A percentile compares a stretch with the other conserved stretches of the same genome.
Evolutionary conservation across 805 yeast genomes (phyloP).

Genomic region (Saturnispora besseyi): DNA sequence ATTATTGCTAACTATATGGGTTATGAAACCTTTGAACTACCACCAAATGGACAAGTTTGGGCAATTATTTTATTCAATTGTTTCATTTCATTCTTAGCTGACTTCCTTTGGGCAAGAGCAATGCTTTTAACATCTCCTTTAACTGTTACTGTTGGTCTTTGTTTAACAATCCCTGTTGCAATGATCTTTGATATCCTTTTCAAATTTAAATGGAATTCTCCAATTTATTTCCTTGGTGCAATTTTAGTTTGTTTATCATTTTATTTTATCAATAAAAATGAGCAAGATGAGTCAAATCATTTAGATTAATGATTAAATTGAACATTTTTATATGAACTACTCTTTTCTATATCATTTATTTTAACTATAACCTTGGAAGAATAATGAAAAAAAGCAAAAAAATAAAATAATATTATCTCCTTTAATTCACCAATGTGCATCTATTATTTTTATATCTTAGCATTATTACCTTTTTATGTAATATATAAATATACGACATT

Average conservation of each 20-base stretch:
- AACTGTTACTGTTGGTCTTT: slow-evolving; percentile 90
- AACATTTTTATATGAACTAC: background rate
- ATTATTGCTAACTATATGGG: slow-evolving; percentile 53
- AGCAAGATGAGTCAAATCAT: slow-evolving; percentile 42
- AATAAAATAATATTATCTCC: background rate
- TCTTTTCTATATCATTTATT: background rate
- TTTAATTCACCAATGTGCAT: background rate
- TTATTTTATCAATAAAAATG: slow-evolving; percentile 72
- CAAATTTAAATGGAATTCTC: slow-evolving; percentile 52
- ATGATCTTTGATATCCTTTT: slow-evolving; percentile 82
- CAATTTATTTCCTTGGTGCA: slow-evolving; percentile 72
- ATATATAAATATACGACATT: background rate
- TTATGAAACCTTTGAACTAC: slow-evolving; percentile 65
- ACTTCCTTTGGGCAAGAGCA: slow-evolving; percentile 93
- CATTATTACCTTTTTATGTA: background rate
- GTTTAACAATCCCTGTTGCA: slow-evolving; percentile 90
- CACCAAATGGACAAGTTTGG: slow-evolving; percentile 44
- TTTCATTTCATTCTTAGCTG: slow-evolving; percentile 72
- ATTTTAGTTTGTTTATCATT: slow-evolving; percentile 71
- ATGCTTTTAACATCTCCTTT: slow-evolving; percentile 89
- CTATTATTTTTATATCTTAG: background rate
- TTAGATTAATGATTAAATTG: background rate
- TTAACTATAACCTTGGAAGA: background rate
- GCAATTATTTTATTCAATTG: slow-evolving; percentile 56
- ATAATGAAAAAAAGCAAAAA: background rate